phyloP scores from a whole-genome alignment of 371 early-diverging fungal genomes.

The Lichtheimia hyalospora region DNA sequence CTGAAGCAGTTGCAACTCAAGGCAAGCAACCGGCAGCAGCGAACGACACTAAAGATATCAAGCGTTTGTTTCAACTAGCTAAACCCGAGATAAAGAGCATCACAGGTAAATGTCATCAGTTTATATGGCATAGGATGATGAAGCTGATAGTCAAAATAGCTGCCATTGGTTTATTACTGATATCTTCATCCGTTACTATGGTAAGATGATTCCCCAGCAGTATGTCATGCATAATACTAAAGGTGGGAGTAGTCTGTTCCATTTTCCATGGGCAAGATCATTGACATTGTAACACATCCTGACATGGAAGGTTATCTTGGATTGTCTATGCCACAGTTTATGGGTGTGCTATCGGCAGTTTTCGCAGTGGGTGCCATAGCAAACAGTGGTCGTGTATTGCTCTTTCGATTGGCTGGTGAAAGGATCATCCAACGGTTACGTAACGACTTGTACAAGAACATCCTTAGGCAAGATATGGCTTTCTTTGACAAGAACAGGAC shows the following conservation, averaged over 20 bases:
- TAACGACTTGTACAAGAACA: conserved; percentile 49
- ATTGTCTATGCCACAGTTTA: conserved; percentile 57
- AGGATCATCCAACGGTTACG: conserved; percentile 68
- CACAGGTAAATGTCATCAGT: conserved; percentile 29
- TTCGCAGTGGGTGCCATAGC: conserved; percentile 73
- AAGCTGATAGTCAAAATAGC: conserved; percentile 13
- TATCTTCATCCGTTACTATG: conserved; percentile 78
- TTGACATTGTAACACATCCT: conserved; percentile 68
- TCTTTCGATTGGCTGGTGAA: conserved; percentile 75
- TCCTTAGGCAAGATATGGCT: conserved; percentile 67
- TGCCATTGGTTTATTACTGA: conserved; percentile 56
- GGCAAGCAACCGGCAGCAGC: too few species aligned
- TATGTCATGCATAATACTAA: not conserved
- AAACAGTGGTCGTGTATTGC: conserved; percentile 73
- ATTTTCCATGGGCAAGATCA: conserved; percentile 78
- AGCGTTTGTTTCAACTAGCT: conserved; percentile 40
- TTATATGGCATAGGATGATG: not conserved
- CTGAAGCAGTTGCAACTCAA: too few species aligned
- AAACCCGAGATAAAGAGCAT: conserved; percentile 47
- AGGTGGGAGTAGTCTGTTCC: conserved; percentile 55
- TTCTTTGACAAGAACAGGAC: conserved; percentile 78
- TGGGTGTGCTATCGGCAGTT: conserved; percentile 51
- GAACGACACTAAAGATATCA: conserved; percentile 22
- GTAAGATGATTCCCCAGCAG: conserved; percentile 16
- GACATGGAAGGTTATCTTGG: conserved; percentile 45